Evolutionary conservation across 805 yeast genomes (phyloP).

Genomic region (Wickerhamiella bombiphila): DNA sequence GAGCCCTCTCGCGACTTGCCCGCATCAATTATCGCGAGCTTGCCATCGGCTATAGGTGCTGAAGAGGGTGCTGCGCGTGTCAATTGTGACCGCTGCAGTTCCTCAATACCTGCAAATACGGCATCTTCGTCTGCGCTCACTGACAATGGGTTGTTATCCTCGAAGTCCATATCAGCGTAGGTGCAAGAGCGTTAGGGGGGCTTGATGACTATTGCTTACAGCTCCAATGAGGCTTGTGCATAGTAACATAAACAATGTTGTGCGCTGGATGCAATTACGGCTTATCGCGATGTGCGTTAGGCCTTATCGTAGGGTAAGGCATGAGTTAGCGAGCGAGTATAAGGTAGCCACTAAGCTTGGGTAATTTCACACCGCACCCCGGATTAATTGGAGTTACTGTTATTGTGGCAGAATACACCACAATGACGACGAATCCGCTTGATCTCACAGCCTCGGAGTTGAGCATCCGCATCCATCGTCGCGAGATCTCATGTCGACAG

Average conservation of each 20-base stretch:
- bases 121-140: conserved; percentile 16
- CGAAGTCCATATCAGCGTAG: conserved; percentile 23
- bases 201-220: not conserved
- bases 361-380: too few relatives aligned
- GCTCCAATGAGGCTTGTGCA: too few relatives aligned
- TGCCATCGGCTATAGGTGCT: conserved; percentile 2
- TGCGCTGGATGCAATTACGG: too few relatives aligned
- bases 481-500: not conserved
- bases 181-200: not conserved
- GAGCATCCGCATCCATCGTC: not conserved
- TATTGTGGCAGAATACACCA: too few relatives aligned
- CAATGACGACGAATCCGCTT: too few relatives aligned
- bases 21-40: conserved; percentile 50
- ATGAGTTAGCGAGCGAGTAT: too few relatives aligned
- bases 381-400: too few relatives aligned
- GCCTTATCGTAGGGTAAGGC: too few relatives aligned
- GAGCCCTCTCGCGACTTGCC: conserved; percentile 73
- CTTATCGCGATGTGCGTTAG: too few relatives aligned
- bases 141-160: conserved; percentile 33
- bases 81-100: conserved; percentile 2
- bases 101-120: not conserved
- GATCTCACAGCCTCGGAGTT: not conserved
- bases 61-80: not conserved
- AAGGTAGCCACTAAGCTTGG: too few relatives aligned
- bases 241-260: too few relatives aligned